Base-by-base conservation (phyloP, 2,329 filamentous ascomycete species). In the Stemphylium lycopersici region DNA sequence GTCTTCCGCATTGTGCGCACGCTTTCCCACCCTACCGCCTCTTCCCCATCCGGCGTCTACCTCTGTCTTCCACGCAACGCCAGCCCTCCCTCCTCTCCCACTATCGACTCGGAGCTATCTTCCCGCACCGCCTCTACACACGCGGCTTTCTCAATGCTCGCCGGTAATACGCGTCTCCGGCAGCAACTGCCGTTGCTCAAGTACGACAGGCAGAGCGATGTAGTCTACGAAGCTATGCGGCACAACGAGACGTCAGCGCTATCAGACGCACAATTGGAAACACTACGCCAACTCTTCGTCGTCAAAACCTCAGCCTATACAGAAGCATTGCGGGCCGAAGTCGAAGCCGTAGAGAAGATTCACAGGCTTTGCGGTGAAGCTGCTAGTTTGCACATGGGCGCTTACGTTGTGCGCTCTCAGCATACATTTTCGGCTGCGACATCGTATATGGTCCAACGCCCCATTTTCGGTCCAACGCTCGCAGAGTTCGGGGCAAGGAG, bases 381-480 rank as follows among this genome's bases (percentile, higher is more conserved):
- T 6, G 18, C 37, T 6, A 48, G 43, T 3, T 33, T 48, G n/a
- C 40, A 45, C 15, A 22, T 56, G 10, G 48, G 48, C 2, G 39
- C 54, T 1, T 52, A 12, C 18, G 16, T 58, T 3, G 1, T 49
- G 15, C 22, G 32, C 3, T 33, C 20, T 29, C 50, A 59, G 46
- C 16, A 55, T 11, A 55, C 52, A 1, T 7, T 12, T 2, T 18
- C 15, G 2, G n/a, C 53, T 10, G 12, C 6, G 7, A 46, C 20
- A 0, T 58, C 51, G 5, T 66, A 50, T 41, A 15, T 49, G 2
- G 50, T 42, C 45, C 22, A 57, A 11, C 52, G 48, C 1, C 59
- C 63, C 2, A 18, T 59, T 7, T 64, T 63, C 18, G 57, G 57
- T 1, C 40, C 42, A 3, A 61, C 47, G 4, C n/a, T 66, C 18